Conservation (phyloP, 805 yeast species). For the Soucietia sequanensis region DNA sequence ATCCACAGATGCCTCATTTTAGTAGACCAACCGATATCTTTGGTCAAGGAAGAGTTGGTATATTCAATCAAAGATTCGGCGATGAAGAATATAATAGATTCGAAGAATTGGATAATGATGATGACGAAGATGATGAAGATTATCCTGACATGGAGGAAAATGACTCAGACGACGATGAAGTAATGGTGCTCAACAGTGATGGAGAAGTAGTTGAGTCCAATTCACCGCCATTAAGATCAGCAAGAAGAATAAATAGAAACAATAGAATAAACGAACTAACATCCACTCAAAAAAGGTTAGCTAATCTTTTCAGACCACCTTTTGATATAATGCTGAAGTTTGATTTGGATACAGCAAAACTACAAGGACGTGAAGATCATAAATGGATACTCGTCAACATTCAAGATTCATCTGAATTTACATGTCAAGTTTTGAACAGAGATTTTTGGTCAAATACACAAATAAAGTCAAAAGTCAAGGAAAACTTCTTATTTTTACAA, state of each 20-base stretch:
- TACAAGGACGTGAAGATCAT: constrained; percentile 56
- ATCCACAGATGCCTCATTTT: constrained; percentile 2
- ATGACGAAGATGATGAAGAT: constrained; percentile 32
- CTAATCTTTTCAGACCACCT: constrained; percentile 87
- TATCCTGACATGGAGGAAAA: constrained; percentile 42
- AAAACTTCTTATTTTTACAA: constrained; percentile 80
- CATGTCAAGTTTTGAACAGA: constrained; percentile 86
- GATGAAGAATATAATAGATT: constrained; percentile 33
- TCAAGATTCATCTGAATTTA: constrained; percentile 82
- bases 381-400: constrained; percentile 88
- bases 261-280: constrained; percentile 34
- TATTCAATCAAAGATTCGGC: constrained; percentile 59
- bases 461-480: constrained; percentile 62
- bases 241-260: constrained; percentile 26
- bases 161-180: constrained; percentile 27
- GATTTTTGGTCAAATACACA: constrained; percentile 83
- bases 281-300: constrained; percentile 65
- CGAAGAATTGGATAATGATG: constrained; percentile 17
- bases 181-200: constrained; percentile 29
- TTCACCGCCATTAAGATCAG: constrained; percentile 17
- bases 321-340: constrained; percentile 77
- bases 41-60: constrained; percentile 48
- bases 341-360: constrained; percentile 72
- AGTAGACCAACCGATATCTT: constrained; percentile 42
- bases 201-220: constrained; percentile 23